Base-by-base conservation (phyloP, 371 early-diverging fungal species). In the Cokeromyces recurvatus region DNA sequence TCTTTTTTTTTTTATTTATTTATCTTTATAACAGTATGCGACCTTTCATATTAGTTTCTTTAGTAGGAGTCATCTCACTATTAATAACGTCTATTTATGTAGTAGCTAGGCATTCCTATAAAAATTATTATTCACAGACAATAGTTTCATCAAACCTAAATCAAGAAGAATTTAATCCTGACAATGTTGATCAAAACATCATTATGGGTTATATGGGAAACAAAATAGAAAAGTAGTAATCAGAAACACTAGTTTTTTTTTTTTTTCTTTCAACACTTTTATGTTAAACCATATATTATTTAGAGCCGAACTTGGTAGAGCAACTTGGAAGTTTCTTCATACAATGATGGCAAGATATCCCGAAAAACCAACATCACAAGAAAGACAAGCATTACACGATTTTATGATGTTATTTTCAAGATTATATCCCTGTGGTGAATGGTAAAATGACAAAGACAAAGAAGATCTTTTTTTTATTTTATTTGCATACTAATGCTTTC, bases 341-440 rank as follows among this genome's bases (percentile, higher is more conserved):
- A 95, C 96, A 11, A 95, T 98, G 90, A 91, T 92, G 42, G 85
- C 92, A 15, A 71, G 93, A 57, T 99, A 90, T 68, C 99, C 99
- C 3, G 68, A 81, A 29, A 68, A 85, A 10, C 99, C 99, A 1
- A 86, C 83, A 1, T 38, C 46, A n/a, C 83, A 87, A 31, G 91
- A 97, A 62, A 74, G 90, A 44, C 65, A 74, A n/a, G 85, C 94
- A 3, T 62, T 92, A 40, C 64, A 77, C 22, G 81, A 83, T 38
- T 98, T 92, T 55, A 76, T 99, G 51, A 75, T 78, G 46, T 57
- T 95, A 11, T 80, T 99, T 46, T 87, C 93, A 3, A 71, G 90
- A 49, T 62, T 98, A 25, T 99, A 97, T 68, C 99, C 99, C 9
- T 99, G 99, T 62, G 95, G 94, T 32, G 94, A 96, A 68, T 99